Evolutionary conservation across 176 grass and related monocot species (phyloP).

Genomic region (Ananas comosus): DNA sequence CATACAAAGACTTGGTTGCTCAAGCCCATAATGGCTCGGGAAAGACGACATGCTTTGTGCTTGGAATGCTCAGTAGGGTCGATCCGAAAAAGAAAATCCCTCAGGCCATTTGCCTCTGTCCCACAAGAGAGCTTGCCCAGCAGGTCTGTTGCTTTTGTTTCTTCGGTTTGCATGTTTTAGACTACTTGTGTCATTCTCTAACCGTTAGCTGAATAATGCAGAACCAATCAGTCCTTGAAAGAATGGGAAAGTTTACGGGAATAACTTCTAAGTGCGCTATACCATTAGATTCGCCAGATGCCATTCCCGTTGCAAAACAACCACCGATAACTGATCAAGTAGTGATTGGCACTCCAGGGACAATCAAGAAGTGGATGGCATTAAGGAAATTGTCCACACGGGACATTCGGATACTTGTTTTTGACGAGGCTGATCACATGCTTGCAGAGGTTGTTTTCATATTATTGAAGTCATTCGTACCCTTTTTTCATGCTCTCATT

Average conservation of each 20-base stretch:
- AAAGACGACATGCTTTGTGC: slow-evolving; percentile 92
- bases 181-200: not conserved
- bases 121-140: slow-evolving; percentile 20
- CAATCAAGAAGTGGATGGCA: slow-evolving; percentile 67
- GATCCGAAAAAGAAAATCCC: slow-evolving; percentile 32
- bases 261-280: slow-evolving; percentile 25
- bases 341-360: slow-evolving; percentile 87
- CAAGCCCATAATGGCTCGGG: slow-evolving; percentile 92
- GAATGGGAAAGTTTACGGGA: slow-evolving; percentile 21
- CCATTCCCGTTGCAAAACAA: slow-evolving; percentile 15
- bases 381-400: slow-evolving; percentile 49
- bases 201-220: not conserved
- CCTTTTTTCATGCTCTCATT: not conserved
- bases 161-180: not conserved
- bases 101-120: slow-evolving; percentile 22
- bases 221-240: slow-evolving; percentile 17
- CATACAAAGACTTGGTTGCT: slow-evolving; percentile 81
- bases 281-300: slow-evolving; percentile 11
- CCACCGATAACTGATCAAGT: slow-evolving; percentile 58
- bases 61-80: slow-evolving; percentile 94
- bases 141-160: slow-evolving; percentile 2
- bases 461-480: not conserved
- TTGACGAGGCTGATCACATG: slow-evolving; percentile 22
- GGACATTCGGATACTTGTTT: slow-evolving; percentile 45
- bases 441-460: slow-evolving; percentile 12